Evolutionary conservation across 352 stramenopile genomes (phyloP).

Genomic region (Pythium scleroteichum): DNA sequence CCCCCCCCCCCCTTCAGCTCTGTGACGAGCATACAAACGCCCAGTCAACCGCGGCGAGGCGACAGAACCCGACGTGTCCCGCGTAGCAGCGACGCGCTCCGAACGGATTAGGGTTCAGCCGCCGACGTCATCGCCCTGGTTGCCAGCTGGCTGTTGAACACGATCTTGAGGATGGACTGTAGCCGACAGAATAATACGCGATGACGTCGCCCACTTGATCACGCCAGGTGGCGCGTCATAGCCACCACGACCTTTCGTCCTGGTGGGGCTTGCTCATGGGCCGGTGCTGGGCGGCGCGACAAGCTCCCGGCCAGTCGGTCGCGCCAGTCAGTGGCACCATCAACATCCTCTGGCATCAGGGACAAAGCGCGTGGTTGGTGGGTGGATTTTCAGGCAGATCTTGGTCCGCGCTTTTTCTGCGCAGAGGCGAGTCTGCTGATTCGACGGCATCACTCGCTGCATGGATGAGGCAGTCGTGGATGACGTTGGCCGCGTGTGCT

Average conservation of each 20-base stretch:
- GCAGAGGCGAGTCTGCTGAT: constrained; percentile 3
- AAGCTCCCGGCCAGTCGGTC: too few species aligned
- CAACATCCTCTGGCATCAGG: too few species aligned
- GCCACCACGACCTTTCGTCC: not conserved
- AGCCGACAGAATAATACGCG: constrained; percentile 7
- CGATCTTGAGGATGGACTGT: constrained; percentile 9
- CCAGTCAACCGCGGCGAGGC: not conserved
- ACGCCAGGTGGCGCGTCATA: not conserved
- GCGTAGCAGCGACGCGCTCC: constrained; percentile 23
- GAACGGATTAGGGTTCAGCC: not conserved
- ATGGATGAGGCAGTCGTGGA: constrained; percentile 14
- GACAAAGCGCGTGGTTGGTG: not conserved
- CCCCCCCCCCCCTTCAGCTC: constrained; percentile 67
- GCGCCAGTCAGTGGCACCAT: too few species aligned
- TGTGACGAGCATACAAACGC: constrained; percentile 15
- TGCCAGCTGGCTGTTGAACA: constrained; percentile 1
- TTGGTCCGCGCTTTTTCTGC: constrained; percentile 4
- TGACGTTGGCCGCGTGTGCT: constrained; percentile 14
- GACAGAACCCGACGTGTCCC: constrained; percentile 12
- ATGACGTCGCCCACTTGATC: constrained; percentile 1
- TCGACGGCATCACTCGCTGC: constrained; percentile 20
- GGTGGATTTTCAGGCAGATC: not conserved
- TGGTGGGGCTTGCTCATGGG: not conserved
- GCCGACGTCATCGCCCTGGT: constrained; percentile 21
- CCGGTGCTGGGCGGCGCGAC: too few species aligned